phyloP scores from a whole-genome alignment of 768 basidiomycete genomes.

The Russula dissimulans region DNA sequence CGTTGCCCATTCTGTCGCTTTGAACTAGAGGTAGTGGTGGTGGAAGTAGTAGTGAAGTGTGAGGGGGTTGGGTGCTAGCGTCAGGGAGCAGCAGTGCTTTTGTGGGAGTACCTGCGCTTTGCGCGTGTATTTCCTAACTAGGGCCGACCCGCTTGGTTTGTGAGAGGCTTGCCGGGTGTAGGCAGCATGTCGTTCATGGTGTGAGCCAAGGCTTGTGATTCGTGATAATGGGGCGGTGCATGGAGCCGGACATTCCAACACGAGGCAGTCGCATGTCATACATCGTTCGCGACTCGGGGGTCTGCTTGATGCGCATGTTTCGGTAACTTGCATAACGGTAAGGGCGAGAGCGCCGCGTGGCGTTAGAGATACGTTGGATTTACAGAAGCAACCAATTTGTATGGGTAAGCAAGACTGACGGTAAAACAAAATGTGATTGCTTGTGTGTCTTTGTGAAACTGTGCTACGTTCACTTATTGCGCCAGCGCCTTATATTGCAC shows the following conservation, averaged over 20 bases:
- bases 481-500: not conserved
- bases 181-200: constrained; percentile 15
- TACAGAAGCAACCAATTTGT: not conserved
- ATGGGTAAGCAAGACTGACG: not conserved
- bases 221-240: constrained; percentile 3
- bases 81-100: constrained; percentile 1
- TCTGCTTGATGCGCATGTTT: constrained; percentile 10
- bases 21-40: not conserved
- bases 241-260: constrained; percentile 3
- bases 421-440: no score
- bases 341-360: not conserved
- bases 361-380: not conserved
- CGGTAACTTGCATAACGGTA: not conserved
- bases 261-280: constrained; percentile 12
- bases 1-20: constrained; percentile 14
- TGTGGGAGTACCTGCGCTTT: constrained; percentile 6
- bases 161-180: constrained; percentile 14
- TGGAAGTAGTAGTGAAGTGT: not conserved
- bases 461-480: no score
- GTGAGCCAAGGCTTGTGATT: constrained; percentile 6
- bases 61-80: not conserved
- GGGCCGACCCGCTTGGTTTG: constrained; percentile 1
- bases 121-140: constrained; percentile 8
- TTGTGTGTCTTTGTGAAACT: not conserved
- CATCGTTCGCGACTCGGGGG: not conserved